Evolutionary conservation across 2,329 filamentous ascomycete genomes (phyloP).

Genomic region (Chrysoporthe austroafricana): DNA sequence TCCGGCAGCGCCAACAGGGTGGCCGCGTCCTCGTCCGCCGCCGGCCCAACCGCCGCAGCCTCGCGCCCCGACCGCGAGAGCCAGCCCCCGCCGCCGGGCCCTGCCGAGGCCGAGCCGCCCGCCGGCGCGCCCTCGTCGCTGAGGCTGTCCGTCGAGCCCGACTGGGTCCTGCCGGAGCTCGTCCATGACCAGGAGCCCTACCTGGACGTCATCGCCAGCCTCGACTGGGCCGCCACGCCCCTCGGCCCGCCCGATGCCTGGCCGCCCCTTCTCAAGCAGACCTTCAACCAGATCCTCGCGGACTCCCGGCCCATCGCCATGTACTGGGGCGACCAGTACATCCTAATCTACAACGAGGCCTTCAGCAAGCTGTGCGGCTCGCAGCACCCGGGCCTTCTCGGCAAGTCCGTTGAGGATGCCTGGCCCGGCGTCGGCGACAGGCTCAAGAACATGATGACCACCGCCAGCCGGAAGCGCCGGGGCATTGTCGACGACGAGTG

Average conservation of each 20-base stretch:
- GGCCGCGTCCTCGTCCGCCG: constrained; percentile 12
- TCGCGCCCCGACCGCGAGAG: constrained; percentile 25
- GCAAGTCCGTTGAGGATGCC: constrained; percentile 59
- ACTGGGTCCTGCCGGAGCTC: constrained; percentile 39
- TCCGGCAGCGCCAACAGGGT: constrained; percentile 24
- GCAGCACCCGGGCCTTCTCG: constrained; percentile 67
- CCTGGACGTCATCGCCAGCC: constrained; percentile 41
- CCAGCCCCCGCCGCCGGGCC: constrained; percentile 6
- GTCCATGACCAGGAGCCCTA: constrained; percentile 40
- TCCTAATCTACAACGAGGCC: constrained; percentile 70
- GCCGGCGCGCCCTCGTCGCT: constrained; percentile 29
- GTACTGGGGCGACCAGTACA: constrained; percentile 59
- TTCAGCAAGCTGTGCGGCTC: constrained; percentile 66
- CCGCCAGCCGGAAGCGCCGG: constrained; percentile 38
- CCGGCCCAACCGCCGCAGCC: constrained; percentile 13
- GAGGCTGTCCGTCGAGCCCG: constrained; percentile 34
- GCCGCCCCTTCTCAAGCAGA: constrained; percentile 48
- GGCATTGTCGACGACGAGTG: constrained; percentile 48
- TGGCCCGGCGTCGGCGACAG: constrained; percentile 57
- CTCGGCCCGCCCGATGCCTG: constrained; percentile 49
- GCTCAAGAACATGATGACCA: constrained; percentile 45
- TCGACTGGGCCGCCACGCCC: constrained; percentile 51
- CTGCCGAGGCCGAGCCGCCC: constrained; percentile 2
- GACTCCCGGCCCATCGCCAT: constrained; percentile 56
- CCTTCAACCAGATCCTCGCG: constrained; percentile 44